Base-by-base conservation (phyloP, 768 basidiomycete genomes). In the Naganishia antarctica region DNA sequence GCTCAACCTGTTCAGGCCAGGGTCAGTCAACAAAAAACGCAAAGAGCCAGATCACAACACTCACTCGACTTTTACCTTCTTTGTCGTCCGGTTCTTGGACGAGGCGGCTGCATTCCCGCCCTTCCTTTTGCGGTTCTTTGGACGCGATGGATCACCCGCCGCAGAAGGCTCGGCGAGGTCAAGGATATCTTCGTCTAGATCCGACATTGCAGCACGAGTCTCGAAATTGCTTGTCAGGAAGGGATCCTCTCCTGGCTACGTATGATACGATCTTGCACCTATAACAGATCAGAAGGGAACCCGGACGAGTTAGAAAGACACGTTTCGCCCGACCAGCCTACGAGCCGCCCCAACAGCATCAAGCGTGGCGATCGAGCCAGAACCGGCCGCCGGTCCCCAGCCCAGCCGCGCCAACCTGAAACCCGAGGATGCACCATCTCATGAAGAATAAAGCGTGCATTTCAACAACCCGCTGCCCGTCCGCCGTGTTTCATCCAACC, bases 171-270 rank as follows among this genome's bases (percentile, higher is more conserved):
- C 66, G 0, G 61, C 66, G 45, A 67, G 60, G 15, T 53, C 66
- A 37, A 67, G 66, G 13, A 67, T 31, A 44, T 67, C 66, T 23
- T 63, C 51, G 21, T 67, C 66, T 32, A 67, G 28, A 43, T 67
- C 66, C 18, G 65, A 66, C 48, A 51, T 60, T 44, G 64, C 32
- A 2, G 21, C 5, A 26, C 12, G 58, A 29, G 3, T 32, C 21
- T 12, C 7, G 50, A 29, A 31, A 21, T 11, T 46, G 45, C 45
- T 7, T 46, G 23, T 46, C 45, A 16, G 37, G 37, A 40, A 40
- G 37, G 37, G n/a, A n/a, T n/a, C n/a, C n/a, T n/a, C n/a, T n/a
- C n/a, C n/a, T n/a, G n/a, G n/a, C n/a, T n/a, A n/a, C n/a, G n/a
- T n/a, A n/a, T n/a, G n/a, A n/a, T n/a, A n/a, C n/a, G n/a, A n/a